phyloP scores from a whole-genome alignment of 371 early-diverging fungal genomes.

The Mucor piriformis region DNA sequence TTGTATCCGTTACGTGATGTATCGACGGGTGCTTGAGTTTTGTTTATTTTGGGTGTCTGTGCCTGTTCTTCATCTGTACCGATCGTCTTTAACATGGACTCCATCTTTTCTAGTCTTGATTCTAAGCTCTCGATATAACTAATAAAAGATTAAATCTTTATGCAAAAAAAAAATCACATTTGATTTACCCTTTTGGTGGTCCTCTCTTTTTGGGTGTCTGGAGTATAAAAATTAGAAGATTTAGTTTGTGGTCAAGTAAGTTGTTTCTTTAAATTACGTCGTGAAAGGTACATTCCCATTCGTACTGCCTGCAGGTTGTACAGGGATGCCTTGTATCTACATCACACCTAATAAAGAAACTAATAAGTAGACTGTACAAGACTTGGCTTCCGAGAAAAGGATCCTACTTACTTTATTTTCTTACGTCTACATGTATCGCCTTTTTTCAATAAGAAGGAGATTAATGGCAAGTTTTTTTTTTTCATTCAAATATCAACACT shows the following conservation, averaged over 20 bases:
- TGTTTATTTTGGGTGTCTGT: not conserved
- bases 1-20: not conserved
- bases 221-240: too few relatives aligned
- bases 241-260: too few relatives aligned
- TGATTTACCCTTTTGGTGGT: conserved; percentile 50
- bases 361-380: too few relatives aligned
- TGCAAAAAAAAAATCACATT: not conserved
- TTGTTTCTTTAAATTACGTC: conserved; percentile 40
- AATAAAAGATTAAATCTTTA: not conserved
- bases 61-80: not conserved
- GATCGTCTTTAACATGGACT: conserved; percentile 31
- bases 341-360: conserved; percentile 44
- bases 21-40: not conserved
- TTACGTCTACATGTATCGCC: conserved; percentile 53
- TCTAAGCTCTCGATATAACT: conserved; percentile 52
- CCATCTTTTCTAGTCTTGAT: conserved; percentile 43
- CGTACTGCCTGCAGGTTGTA: conserved; percentile 45
- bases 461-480: not conserved
- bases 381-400: too few relatives aligned
- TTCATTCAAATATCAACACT: not conserved
- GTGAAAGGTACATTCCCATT: conserved; percentile 50
- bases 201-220: conserved; percentile 51
- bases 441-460: conserved; percentile 2
- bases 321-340: conserved; percentile 41
- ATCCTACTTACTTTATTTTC: conserved; percentile 41